Evolutionary conservation across 148 eudicot genomes (phyloP).

Genomic region (Fallopia convolvulus): DNA sequence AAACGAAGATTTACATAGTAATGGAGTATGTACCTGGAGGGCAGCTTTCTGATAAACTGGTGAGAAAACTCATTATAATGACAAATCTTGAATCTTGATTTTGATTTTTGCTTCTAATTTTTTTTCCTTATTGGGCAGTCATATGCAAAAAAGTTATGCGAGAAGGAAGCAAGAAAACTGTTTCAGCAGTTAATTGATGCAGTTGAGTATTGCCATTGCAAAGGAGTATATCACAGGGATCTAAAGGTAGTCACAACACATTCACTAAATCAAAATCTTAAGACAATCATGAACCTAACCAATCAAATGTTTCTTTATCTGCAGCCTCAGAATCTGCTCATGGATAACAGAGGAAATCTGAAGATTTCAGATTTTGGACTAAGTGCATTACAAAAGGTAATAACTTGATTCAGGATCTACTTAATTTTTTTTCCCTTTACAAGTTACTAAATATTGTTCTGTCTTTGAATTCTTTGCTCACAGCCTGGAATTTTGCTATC

Average conservation of each 20-base stretch:
- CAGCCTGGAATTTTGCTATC: conserved; percentile 38
- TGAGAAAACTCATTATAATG: conserved; percentile 9
- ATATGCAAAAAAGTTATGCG: conserved; percentile 21
- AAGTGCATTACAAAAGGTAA: conserved; percentile 43
- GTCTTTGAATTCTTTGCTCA: not conserved
- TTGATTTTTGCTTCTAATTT: not conserved
- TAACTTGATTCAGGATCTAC: not conserved
- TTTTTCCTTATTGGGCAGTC: conserved; percentile 19
- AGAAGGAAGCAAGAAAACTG: conserved; percentile 34
- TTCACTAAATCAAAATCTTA: not conserved
- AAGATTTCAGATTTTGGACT: conserved; percentile 65
- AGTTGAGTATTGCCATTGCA: conserved; percentile 35
- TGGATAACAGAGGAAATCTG: conserved; percentile 46
- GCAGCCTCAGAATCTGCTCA: conserved; percentile 57
- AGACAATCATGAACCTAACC: not conserved
- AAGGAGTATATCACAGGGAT: conserved; percentile 41
- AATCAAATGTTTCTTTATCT: not conserved
- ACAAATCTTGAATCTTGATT: not conserved
- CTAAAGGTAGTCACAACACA: conserved; percentile 23
- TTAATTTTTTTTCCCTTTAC: not conserved
- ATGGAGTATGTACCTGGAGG: conserved; percentile 59
- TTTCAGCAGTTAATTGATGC: conserved; percentile 58
- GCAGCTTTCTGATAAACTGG: conserved; percentile 49
- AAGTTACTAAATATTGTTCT: not conserved
- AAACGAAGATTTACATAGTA: conserved; percentile 48